Evolutionary conservation across 2,329 filamentous ascomycete genomes (phyloP), one percentile per base, ranked within the genome.

Genomic region (Fusarium circinatum): DNA sequence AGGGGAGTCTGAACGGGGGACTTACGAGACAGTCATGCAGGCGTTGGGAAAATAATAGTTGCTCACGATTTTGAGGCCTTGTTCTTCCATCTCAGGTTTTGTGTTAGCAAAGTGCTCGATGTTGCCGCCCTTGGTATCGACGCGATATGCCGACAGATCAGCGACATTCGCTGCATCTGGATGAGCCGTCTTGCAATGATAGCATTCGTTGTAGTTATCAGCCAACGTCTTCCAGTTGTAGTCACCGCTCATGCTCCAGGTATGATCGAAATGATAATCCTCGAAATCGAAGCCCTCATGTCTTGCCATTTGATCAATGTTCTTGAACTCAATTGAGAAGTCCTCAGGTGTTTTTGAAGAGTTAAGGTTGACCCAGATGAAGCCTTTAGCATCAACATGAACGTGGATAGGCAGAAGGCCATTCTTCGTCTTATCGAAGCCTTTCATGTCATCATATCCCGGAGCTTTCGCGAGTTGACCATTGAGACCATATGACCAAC

Each of bases 151-250:
- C 6, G 60, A 32, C 0, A 73, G 57, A 20, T 73, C 61, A 1
- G 70, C 42, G 3, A 73, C 24, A 3, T 34, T 24, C 1, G 41
- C 69, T 1, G 48, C 58, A 20, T 70, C 64, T 3, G 71, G 65
- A 22, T 75, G 71, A 0, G 71, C 55, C 0, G 64, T 64, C 15
- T 69, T 68, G 32, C 71, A 74, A 30, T 74, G 71, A 14, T 74
- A 72, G 18, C 69, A 71, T 22, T 71, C 68, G 10, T 72, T 71
- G 13, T 72, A 71, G n/a, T 72, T 72, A 20, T 72, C 69, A 1
- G 85, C 85, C 28, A 89, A 78, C 6, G 86, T 86, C 80, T 90
- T 90, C 88, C 89, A 90, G 79, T 90, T 90, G 71, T 86, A 88
- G 22, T 85, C 83, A 0, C 85, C 85, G 22, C 86, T 83, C 84